A percentile compares a stretch with the other conserved stretches of the same genome.
phyloP scores from a whole-genome alignment of 768 basidiomycete species.

The Fomitopsis pulvina region DNA sequence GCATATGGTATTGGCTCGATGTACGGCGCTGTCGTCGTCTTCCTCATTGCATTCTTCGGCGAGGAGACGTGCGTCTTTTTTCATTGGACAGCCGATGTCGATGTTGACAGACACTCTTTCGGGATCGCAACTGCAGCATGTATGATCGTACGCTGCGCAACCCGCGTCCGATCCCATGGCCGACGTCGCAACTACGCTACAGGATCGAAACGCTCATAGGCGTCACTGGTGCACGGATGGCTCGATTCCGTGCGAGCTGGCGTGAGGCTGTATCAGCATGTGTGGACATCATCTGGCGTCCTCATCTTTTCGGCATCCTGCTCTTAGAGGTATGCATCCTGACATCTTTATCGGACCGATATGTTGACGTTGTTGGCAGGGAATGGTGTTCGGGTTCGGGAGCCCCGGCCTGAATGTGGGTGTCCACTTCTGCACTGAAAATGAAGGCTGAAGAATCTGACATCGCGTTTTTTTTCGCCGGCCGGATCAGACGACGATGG shows the following conservation, averaged over 20 bases:
- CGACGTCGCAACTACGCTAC: conserved; percentile 37
- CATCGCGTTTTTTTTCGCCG: neutral
- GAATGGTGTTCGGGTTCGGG: conserved; percentile 53
- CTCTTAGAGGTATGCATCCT: conserved; percentile 39
- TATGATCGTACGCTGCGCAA: conserved; percentile 50
- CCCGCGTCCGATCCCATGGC: conserved; percentile 37
- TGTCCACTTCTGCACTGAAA: neutral
- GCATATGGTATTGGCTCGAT: conserved; percentile 61
- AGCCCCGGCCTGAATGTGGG: conserved; percentile 51
- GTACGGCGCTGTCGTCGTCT: conserved; percentile 47
- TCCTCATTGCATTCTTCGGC: conserved; percentile 52
- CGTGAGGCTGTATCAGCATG: conserved; percentile 35
- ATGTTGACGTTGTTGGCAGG: conserved; percentile 26
- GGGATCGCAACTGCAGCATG: conserved; percentile 30
- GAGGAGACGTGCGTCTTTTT: conserved; percentile 53
- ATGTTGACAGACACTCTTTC: neutral
- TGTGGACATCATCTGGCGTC: conserved; percentile 54
- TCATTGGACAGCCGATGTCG: neutral
- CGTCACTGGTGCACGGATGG: conserved; percentile 53
- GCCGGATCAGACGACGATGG: conserved; percentile 49
- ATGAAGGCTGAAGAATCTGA: neutral
- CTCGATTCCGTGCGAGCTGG: conserved; percentile 50
- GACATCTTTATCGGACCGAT: neutral
- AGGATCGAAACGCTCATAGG: conserved; percentile 58
- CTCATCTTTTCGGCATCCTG: conserved; percentile 46